Evolutionary conservation across 257 asterid genomes (phyloP).

Genomic region (Penstemon newberryi): DNA sequence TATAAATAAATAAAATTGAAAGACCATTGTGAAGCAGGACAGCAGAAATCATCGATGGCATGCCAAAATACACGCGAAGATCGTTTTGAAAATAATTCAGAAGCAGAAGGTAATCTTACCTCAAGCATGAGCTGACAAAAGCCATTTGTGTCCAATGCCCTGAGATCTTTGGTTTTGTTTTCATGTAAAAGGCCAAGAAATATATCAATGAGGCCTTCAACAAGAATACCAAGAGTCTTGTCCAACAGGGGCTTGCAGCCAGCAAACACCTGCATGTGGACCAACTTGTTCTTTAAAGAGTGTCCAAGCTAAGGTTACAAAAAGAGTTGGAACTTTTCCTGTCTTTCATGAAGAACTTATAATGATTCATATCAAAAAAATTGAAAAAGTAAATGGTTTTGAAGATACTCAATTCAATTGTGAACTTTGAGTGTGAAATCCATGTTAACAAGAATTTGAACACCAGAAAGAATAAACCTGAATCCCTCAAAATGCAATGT

Average conservation of each 20-base stretch:
- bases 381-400: not conserved
- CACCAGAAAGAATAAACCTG: conserved; percentile 4
- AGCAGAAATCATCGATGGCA: conserved; percentile 10
- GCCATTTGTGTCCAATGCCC: conserved; percentile 86
- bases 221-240: conserved; percentile 90
- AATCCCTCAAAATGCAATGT: conserved; percentile 27
- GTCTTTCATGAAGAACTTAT: not conserved
- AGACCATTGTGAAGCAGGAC: not conserved
- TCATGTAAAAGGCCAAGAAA: conserved; percentile 83
- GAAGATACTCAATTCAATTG: not conserved
- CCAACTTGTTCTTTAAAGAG: conserved; percentile 18
- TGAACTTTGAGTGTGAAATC: not conserved
- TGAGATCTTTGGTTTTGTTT: conserved; percentile 58
- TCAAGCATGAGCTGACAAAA: conserved; percentile 96
- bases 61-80: not conserved
- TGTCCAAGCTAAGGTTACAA: not conserved
- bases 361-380: conserved; percentile 12
- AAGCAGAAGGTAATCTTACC: conserved; percentile 42
- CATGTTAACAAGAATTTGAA: conserved; percentile 5
- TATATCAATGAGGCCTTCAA: conserved; percentile 92
- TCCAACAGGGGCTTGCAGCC: conserved; percentile 93
- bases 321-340: conserved; percentile 7
- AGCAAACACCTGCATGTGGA: conserved; percentile 72
- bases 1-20: not conserved
- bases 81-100: conserved; percentile 10